phyloP scores from a whole-genome alignment of 2,329 filamentous ascomycete species.

The Paecilomyces sp. region DNA sequence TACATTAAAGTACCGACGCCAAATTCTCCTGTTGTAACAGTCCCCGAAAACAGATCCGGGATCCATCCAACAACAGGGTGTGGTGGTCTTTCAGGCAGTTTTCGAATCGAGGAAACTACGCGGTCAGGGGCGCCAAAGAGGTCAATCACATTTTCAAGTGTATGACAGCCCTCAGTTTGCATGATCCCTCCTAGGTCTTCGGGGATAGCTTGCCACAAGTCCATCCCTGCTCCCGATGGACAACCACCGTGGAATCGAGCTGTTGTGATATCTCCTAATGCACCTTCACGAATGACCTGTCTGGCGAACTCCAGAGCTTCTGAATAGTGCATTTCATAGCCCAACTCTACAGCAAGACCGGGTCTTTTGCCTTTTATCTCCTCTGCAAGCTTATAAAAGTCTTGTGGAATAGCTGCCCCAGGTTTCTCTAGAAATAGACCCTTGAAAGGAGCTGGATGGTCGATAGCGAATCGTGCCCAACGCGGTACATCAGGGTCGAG shows the following conservation, averaged over 20 bases:
- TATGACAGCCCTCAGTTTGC: constrained; percentile 10
- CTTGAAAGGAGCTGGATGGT: constrained; percentile 10
- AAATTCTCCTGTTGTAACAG: constrained; percentile 4
- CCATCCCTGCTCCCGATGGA: constrained; percentile 10
- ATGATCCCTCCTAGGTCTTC: constrained; percentile 7
- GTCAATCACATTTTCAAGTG: constrained; percentile 9
- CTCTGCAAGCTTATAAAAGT: constrained; percentile 9
- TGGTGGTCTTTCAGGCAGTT: constrained; percentile 7
- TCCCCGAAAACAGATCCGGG: constrained; percentile 8
- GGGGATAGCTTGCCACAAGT: constrained; percentile 10
- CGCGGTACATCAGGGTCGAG: constrained; percentile 11
- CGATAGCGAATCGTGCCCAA: constrained; percentile 9
- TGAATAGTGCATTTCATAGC: constrained; percentile 12
- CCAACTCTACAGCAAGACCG: constrained; percentile 8
- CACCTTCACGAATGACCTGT: constrained; percentile 7
- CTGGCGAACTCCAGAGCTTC: constrained; percentile 9
- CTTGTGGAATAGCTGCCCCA: constrained; percentile 8
- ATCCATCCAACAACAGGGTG: constrained; percentile 10
- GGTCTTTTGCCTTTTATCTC: constrained; percentile 8
- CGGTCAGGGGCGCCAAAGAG: constrained; percentile 9
- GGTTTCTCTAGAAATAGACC: constrained; percentile 11
- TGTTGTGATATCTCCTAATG: constrained; percentile 11
- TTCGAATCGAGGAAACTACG: constrained; percentile 10
- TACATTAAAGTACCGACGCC: constrained; percentile 10
- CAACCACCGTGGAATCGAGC: constrained; percentile 14